phyloP scores from a whole-genome alignment of 164 flowering plant genomes.

The Kalanchoe fedtschenkoi region DNA sequence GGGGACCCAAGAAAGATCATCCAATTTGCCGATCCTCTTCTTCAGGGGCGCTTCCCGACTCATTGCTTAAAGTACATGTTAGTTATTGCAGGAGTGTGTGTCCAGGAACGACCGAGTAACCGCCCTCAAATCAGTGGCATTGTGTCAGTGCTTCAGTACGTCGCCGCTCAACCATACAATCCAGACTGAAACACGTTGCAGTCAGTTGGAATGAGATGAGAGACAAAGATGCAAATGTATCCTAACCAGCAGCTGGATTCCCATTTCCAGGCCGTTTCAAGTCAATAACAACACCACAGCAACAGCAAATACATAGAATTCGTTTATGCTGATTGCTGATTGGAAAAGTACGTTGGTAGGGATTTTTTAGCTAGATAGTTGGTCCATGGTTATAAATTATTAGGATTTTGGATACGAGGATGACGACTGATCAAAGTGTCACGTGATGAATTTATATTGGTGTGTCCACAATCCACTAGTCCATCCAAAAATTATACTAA shows the following conservation, averaged over 20 bases:
- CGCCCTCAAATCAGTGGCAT: slow-evolving; percentile 63
- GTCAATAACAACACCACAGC: neutral
- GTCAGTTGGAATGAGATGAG: neutral
- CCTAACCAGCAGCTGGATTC: neutral
- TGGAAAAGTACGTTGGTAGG: too few species aligned
- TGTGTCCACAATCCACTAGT: too few species aligned
- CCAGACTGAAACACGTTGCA: slow-evolving; percentile 14
- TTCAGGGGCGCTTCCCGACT: slow-evolving; percentile 43
- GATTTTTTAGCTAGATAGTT: too few species aligned
- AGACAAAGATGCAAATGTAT: neutral
- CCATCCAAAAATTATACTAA: too few species aligned
- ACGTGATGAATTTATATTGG: too few species aligned
- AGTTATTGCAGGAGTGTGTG: slow-evolving; percentile 70
- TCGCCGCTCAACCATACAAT: slow-evolving; percentile 33
- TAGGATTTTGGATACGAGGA: too few species aligned
- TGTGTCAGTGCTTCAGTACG: slow-evolving; percentile 64
- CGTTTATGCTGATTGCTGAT: too few species aligned
- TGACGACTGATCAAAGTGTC: too few species aligned
- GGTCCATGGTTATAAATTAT: too few species aligned
- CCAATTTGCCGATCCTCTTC: slow-evolving; percentile 51
- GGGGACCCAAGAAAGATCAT: slow-evolving; percentile 47
- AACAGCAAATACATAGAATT: neutral
- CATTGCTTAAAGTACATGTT: slow-evolving; percentile 54
- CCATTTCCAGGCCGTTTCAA: neutral
- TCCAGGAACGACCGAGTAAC: slow-evolving; percentile 57